Conservation (phyloP, 768 basidiomycete genomes). For the Pisolithus sp. region DNA sequence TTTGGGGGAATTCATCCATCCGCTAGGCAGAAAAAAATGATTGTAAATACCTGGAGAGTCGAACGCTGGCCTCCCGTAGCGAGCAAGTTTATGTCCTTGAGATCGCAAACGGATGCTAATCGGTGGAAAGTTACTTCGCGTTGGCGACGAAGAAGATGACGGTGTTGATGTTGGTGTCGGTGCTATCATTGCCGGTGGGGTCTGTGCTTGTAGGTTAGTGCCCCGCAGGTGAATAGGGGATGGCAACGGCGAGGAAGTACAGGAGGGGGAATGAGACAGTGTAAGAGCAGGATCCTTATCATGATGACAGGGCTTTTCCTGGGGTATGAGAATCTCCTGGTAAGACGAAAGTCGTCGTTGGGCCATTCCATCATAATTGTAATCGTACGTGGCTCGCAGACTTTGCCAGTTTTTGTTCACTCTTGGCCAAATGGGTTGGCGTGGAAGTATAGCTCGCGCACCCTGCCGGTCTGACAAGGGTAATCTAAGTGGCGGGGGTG, state of each 20-base stretch:
- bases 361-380: constrained; percentile 2
- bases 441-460: neutral
- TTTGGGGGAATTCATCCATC: neutral
- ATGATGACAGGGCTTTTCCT: neutral
- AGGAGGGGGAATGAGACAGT: neutral
- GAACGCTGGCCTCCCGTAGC: neutral
- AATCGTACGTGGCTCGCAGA: neutral
- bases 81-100: constrained; percentile 2
- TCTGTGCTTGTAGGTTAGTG: neutral
- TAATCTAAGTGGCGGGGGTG: neutral
- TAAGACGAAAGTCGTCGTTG: neutral
- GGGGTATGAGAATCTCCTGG: neutral
- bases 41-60: neutral
- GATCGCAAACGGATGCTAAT: neutral
- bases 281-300: neutral
- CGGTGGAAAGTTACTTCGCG: neutral
- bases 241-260: neutral
- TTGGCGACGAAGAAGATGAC: neutral
- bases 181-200: too few species aligned
- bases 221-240: neutral
- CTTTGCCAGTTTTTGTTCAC: neutral
- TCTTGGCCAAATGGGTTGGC: neutral
- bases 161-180: neutral
- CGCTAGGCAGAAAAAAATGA: neutral
- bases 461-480: neutral